phyloP scores from a whole-genome alignment of 768 basidiomycete genomes.

The Rhodotorula paludigena region DNA sequence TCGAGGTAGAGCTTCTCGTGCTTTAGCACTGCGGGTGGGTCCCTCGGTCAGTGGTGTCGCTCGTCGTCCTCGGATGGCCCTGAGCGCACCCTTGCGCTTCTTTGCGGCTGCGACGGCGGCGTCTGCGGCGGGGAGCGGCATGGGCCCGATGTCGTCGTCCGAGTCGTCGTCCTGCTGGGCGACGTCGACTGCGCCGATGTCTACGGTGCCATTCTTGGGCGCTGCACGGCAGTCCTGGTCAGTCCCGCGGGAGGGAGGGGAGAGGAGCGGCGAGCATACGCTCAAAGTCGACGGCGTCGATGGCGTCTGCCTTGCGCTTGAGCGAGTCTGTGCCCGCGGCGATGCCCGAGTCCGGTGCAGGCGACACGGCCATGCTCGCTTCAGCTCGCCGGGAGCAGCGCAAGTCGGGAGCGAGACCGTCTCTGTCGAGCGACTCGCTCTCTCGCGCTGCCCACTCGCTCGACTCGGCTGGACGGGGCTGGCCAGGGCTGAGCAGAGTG shows the following conservation, averaged over 20 bases:
- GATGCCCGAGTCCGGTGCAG: not conserved
- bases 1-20: constrained; percentile 90
- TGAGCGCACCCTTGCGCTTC: constrained; percentile 69
- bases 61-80: not conserved
- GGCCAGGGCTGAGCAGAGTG: not conserved
- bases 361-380: too few relatives aligned
- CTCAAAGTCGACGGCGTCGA: constrained; percentile 33
- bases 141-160: constrained; percentile 76
- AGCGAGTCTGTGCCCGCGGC: constrained; percentile 4
- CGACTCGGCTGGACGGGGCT: too few relatives aligned
- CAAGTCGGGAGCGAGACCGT: not conserved
- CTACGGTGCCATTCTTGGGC: constrained; percentile 9
- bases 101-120: constrained; percentile 51
- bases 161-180: constrained; percentile 52
- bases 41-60: not conserved
- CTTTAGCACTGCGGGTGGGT: constrained; percentile 63
- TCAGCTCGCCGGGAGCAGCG: too few relatives aligned
- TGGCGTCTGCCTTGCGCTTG: constrained; percentile 33
- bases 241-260: not conserved
- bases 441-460: too few relatives aligned
- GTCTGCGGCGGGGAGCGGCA: constrained; percentile 58
- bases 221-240: not conserved
- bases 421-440: too few relatives aligned
- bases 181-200: constrained; percentile 24
- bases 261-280: constrained; percentile 1